Evolutionary conservation across 2,329 filamentous ascomycete species (phyloP).

Genomic region (Cordyceps javanica): DNA sequence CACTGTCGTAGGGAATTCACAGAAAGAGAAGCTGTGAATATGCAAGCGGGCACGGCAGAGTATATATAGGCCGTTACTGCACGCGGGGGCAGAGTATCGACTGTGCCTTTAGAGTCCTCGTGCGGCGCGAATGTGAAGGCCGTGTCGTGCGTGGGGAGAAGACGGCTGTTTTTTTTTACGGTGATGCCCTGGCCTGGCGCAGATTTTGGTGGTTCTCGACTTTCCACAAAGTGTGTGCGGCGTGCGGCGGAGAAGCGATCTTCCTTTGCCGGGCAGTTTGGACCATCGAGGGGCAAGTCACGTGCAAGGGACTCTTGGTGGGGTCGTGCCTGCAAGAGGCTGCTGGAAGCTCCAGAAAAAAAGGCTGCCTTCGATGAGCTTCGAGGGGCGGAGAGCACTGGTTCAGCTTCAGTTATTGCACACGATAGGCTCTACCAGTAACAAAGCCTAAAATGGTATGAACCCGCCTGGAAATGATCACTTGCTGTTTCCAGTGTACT

Average conservation of each 20-base stretch:
- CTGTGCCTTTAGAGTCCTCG: constrained; percentile 2
- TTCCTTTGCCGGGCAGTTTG: constrained; percentile 27
- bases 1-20: not conserved
- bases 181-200: constrained; percentile 15
- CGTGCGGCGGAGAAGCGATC: constrained; percentile 34
- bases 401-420: constrained; percentile 5
- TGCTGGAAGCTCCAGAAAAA: constrained; percentile 14
- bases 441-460: constrained; percentile 11
- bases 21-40: constrained; percentile 1
- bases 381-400: constrained; percentile 13
- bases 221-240: constrained; percentile 29
- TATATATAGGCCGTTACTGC: not conserved
- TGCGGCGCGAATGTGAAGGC: constrained; percentile 16
- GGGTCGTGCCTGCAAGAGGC: constrained; percentile 9
- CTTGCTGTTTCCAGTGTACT: not conserved
- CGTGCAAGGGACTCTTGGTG: constrained; percentile 22
- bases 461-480: not conserved
- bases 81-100: constrained; percentile 8
- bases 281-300: constrained; percentile 34
- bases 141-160: constrained; percentile 22
- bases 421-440: constrained; percentile 6
- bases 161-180: constrained; percentile 11
- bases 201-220: constrained; percentile 35
- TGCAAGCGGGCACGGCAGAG: not conserved
- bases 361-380: constrained; percentile 14